These are phyloP conservation scores for Torrubiella hemipterigena DNA, from an alignment of 2,329 filamentous ascomycete genomes.

Conservation along the genomic window DNA sequence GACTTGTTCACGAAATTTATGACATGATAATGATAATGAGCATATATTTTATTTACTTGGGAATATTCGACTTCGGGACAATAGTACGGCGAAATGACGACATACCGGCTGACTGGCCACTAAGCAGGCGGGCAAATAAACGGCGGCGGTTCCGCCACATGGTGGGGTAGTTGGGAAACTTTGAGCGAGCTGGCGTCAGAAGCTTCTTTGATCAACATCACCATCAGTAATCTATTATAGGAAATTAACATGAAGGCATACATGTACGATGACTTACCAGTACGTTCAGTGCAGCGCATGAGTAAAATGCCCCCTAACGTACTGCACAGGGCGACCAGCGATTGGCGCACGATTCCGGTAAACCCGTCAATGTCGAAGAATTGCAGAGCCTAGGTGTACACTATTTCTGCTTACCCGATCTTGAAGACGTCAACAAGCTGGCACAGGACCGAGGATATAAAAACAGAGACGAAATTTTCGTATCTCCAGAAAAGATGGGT, in stretches of 20 bases:
- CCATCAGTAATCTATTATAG: no score
- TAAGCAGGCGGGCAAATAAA: no score
- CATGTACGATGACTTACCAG: slow-evolving; percentile 41
- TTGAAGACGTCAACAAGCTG: slow-evolving; percentile 60
- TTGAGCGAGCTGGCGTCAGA: no score
- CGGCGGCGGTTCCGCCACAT: no score
- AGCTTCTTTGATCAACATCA: no score
- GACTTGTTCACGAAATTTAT: no score
- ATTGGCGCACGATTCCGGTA: slow-evolving; percentile 75
- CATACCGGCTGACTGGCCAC: no score
- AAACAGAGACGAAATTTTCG: slow-evolving; percentile 87
- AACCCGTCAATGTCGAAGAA: slow-evolving; percentile 48
- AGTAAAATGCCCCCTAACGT: slow-evolving; percentile 2
- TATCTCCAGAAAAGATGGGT: slow-evolving; percentile 78
- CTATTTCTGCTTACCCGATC: slow-evolving; percentile 56
- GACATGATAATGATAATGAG: no score
- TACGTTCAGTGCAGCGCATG: slow-evolving; percentile 19
- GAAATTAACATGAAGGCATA: slow-evolving; percentile 41
- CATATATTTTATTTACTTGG: no score
- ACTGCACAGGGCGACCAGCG: slow-evolving; percentile 75
- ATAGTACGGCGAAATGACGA: no score
- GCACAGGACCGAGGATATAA: slow-evolving; percentile 71
- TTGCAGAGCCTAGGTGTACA: slow-evolving; percentile 68
- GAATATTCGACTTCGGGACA: no score
- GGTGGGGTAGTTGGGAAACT: no score